Base-by-base conservation (phyloP, 164 flowering plant genomes). In the Protea cynaroides region DNA sequence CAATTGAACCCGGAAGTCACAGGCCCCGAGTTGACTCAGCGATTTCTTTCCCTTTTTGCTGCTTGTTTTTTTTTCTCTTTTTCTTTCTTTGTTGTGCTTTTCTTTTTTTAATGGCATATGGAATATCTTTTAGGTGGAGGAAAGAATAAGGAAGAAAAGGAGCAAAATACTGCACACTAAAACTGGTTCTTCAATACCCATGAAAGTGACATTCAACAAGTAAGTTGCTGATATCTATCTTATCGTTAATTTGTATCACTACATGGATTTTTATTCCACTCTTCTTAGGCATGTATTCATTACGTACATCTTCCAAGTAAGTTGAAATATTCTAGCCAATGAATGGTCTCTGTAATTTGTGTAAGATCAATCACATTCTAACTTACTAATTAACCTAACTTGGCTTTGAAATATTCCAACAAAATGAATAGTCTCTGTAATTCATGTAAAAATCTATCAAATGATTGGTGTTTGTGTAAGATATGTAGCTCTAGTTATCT, bases 121-220 rank as follows among this genome's bases (percentile, higher is more conserved):
- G 22, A 8, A 46, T 62, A 8, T 37, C 61, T 29, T 64, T 66
- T 29, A 92, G 98, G 72, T 93, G 90, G 96, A 88, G 65, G 93
- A 86, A 62, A 85, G 98, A 61, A 68, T 93, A 78, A 88, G 83
- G 81, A 84, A 66, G 75, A 93, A 93, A 62, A 81, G 91, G 76
- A 75, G 76, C 80, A 88, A 84, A 69, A 85, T 90, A 67, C 56
- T 93, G 81, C 97, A 88, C 7, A 67, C 92, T 12, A 90, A 93
- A 77, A 83, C 89, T 47, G 98, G 98, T 51, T 87, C 94, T 8
- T 80, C 76, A 0, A 55, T 51, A n/a, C 94, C 96, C 22, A 81
- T 88, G 85, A 80, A 79, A 71, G 96, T 93, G 21, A 75, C 62
- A 10, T 88, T 93, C 78, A 84, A 87, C 81, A 81, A 85, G 96